Evolutionary conservation across 2,329 filamentous ascomycete genomes (phyloP).

Genomic region (Periconia sp.): DNA sequence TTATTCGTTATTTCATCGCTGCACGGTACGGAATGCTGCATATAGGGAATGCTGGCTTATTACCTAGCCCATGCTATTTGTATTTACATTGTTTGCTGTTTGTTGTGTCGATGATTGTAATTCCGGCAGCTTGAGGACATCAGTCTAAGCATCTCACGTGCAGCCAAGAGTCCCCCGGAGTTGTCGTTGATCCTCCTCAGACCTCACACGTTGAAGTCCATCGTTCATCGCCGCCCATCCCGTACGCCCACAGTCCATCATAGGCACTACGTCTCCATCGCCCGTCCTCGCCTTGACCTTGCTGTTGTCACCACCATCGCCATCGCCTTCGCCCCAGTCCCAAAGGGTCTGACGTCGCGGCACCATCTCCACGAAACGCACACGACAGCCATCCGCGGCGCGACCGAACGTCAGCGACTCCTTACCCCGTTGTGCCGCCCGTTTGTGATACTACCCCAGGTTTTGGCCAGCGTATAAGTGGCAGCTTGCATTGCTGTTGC

Average conservation of each 20-base stretch:
- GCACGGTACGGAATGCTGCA: too few species aligned
- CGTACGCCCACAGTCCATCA: slow-evolving; percentile 25
- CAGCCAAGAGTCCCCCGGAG: neutral
- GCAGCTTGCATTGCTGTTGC: slow-evolving; percentile 9
- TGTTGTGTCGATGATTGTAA: neutral
- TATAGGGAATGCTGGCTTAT: neutral
- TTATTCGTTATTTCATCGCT: neutral
- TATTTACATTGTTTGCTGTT: neutral
- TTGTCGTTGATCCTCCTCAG: neutral
- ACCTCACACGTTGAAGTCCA: neutral
- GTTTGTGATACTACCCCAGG: slow-evolving; percentile 12
- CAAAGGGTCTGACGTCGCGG: slow-evolving; percentile 4
- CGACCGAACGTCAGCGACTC: slow-evolving; percentile 11
- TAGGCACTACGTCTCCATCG: slow-evolving; percentile 13
- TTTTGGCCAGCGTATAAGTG: slow-evolving; percentile 31
- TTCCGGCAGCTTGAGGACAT: neutral
- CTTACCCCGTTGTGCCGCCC: slow-evolving; percentile 14
- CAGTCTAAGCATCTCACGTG: neutral
- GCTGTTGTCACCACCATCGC: slow-evolving; percentile 12
- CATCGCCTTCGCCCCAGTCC: slow-evolving; percentile 10
- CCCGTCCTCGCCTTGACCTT: slow-evolving; percentile 11
- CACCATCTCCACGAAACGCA: slow-evolving; percentile 32
- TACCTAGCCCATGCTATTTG: neutral
- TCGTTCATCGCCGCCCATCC: slow-evolving; percentile 6
- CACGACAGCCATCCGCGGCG: slow-evolving; percentile 31